Percentiles rank a stretch among this genome's conserved stretches.
phyloP scores from a whole-genome alignment of 306 rosid species.

The Casuarina glauca region DNA sequence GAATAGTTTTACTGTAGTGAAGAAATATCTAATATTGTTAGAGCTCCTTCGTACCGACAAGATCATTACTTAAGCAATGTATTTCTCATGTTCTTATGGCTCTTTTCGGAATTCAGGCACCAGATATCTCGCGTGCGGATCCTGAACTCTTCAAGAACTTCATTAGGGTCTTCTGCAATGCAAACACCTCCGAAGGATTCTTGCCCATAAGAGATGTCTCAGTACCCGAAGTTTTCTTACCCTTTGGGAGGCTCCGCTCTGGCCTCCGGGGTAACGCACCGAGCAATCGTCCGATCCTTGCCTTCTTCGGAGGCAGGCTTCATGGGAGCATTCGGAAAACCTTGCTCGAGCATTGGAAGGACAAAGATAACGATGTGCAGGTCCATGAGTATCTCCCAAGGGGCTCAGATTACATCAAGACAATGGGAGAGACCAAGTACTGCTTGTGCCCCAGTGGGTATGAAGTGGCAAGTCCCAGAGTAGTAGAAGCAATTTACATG shows the following conservation, averaged over 20 bases:
- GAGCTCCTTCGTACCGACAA: background rate
- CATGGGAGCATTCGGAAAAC: conserved; percentile 57
- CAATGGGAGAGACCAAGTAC: conserved; percentile 63
- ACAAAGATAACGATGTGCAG: conserved; percentile 52
- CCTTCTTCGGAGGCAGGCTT: conserved; percentile 67
- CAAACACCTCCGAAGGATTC: conserved; percentile 76
- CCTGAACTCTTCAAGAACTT: conserved; percentile 53
- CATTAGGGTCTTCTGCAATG: conserved; percentile 68
- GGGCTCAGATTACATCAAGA: conserved; percentile 48
- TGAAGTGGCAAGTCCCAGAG: conserved; percentile 86
- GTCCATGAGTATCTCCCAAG: conserved; percentile 62
- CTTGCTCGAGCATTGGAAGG: conserved; percentile 61
- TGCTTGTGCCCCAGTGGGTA: conserved; percentile 85
- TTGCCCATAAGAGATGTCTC: conserved; percentile 58
- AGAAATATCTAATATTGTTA: too few relatives aligned
- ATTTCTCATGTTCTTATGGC: background rate
- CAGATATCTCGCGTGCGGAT: conserved; percentile 52
- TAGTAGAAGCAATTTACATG: conserved; percentile 63
- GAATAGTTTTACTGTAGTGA: too few relatives aligned
- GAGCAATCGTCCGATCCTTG: conserved; percentile 39
- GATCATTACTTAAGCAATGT: background rate
- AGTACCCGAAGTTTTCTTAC: conserved; percentile 61
- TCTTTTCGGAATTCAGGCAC: conserved; percentile 48
- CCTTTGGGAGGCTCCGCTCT: conserved; percentile 49
- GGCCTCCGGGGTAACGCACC: conserved; percentile 32